Evolutionary conservation across 225 moss, liverwort and hornwort species (phyloP).

Genomic region (Marchantia paleacea): DNA sequence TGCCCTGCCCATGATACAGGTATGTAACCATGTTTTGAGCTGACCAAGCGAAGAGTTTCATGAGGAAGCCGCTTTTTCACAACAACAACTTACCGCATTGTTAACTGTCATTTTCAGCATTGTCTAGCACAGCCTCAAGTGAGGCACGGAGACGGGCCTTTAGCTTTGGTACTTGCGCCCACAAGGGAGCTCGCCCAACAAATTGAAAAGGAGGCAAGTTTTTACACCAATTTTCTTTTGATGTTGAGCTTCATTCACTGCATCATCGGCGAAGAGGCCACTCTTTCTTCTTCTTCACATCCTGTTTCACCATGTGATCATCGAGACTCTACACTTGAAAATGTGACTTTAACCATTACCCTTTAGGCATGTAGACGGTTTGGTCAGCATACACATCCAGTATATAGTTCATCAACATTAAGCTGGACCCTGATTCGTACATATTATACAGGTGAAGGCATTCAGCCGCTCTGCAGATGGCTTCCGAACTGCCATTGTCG

Average conservation of each 20-base stretch:
- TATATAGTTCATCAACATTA: not conserved
- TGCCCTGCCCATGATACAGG: constrained; percentile 89
- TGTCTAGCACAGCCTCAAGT: constrained; percentile 78
- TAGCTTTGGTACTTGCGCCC: constrained; percentile 88
- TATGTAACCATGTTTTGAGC: not conserved
- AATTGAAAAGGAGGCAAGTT: constrained; percentile 80
- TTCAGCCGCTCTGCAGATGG: constrained; percentile 89
- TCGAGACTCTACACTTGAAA: not conserved
- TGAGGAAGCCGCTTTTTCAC: not conserved
- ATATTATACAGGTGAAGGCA: constrained; percentile 60
- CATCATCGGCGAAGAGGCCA: not conserved
- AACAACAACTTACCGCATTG: not conserved
- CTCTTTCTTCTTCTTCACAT: not conserved
- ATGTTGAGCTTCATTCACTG: not conserved
- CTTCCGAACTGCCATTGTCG: constrained; percentile 94
- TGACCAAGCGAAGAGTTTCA: not conserved
- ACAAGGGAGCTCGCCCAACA: constrained; percentile 99
- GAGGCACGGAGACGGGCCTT: constrained; percentile 85
- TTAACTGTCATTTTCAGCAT: constrained; percentile 50
- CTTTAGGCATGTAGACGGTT: not conserved
- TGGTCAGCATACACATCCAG: not conserved
- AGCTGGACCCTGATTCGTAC: not conserved
- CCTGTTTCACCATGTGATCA: not conserved
- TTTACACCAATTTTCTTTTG: not conserved
- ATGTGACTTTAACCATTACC: not conserved